Evolutionary conservation across 257 asterid species (phyloP).

Genomic region (Apocynum venetum): DNA sequence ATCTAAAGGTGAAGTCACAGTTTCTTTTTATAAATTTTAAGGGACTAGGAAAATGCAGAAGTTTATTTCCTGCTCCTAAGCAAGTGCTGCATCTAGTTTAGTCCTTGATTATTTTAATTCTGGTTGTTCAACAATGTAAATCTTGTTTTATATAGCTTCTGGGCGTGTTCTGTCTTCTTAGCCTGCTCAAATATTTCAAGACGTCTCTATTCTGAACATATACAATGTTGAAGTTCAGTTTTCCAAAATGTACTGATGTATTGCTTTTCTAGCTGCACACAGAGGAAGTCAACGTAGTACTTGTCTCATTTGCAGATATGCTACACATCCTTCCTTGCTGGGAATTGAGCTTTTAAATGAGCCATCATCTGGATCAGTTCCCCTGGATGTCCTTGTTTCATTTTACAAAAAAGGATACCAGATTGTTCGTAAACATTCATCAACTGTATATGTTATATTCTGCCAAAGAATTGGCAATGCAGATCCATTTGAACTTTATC

Average conservation of each 20-base stretch:
- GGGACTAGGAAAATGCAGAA: neutral
- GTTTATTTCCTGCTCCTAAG: neutral
- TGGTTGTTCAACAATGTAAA: neutral
- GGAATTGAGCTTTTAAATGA: constrained; percentile 82
- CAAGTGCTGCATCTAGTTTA: neutral
- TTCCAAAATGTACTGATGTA: neutral
- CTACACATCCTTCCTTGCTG: constrained; percentile 60
- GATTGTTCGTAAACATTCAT: constrained; percentile 57
- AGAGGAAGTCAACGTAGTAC: neutral
- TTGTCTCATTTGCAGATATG: constrained; percentile 43
- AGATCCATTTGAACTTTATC: constrained; percentile 67
- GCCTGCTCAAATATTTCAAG: neutral
- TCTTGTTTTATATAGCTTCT: neutral
- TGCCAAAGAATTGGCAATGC: constrained; percentile 75
- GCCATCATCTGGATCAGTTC: constrained; percentile 62
- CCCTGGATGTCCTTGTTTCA: constrained; percentile 54
- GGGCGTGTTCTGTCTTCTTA: too few relatives aligned
- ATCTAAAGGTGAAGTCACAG: neutral
- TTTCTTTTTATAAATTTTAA: neutral
- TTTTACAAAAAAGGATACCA: constrained; percentile 64
- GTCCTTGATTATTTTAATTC: neutral
- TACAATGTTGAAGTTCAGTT: neutral
- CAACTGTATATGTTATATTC: constrained; percentile 66
- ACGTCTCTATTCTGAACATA: neutral
- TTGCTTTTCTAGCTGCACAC: neutral